Base-by-base conservation (phyloP, 2,329 filamentous ascomycete species). In the Orbilia brochopaga region DNA sequence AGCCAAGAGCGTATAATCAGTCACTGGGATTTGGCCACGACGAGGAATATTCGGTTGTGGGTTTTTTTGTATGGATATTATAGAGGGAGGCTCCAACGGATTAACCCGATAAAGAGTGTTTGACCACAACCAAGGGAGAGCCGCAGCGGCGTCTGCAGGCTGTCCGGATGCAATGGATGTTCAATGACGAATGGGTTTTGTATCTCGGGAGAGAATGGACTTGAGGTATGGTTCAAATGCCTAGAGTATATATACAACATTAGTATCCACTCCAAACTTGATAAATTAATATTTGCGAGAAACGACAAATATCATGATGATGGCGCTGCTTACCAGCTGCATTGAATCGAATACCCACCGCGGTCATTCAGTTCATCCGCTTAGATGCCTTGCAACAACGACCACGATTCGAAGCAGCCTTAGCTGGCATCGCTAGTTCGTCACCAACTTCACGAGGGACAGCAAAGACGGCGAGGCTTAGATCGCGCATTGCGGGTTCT, bases 401-500 rank as follows among this genome's bases (percentile, higher is more conserved):
- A 42, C 37, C 37, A 42, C 13, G n/a, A 42, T 42, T 42, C 37
- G 5, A 42, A 42, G n/a, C 37, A 42, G 37, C 37, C 37, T 42
- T 42, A 17, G n/a, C 37, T 42, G n/a, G 37, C 37, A 42, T 42
- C 37, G 37, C 37, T 42, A 42, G 37, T 42, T 17, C 37, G 37
- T 42, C 37, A 42, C 37, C n/a, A 42, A 42, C 37, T 42, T 42
- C 37, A 13, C 37, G 15, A 15, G 37, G 37, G 2, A 42, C 37
- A 42, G n/a, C 37, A 42, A 42, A 42, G 37, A 42, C n/a, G 37
- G 37, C n/a, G 37, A 42, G 37, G 37, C 37, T 42, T 42, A 42
- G 37, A 17, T 42, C 13, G 11, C 13, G 4, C 37, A 42, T 42
- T 32, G 27, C 27, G 27, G 27, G 27, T 32, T 32, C 27, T 3